phyloP scores from a whole-genome alignment of 1,139 yeast genomes.

The Nematodospora anomalae region DNA sequence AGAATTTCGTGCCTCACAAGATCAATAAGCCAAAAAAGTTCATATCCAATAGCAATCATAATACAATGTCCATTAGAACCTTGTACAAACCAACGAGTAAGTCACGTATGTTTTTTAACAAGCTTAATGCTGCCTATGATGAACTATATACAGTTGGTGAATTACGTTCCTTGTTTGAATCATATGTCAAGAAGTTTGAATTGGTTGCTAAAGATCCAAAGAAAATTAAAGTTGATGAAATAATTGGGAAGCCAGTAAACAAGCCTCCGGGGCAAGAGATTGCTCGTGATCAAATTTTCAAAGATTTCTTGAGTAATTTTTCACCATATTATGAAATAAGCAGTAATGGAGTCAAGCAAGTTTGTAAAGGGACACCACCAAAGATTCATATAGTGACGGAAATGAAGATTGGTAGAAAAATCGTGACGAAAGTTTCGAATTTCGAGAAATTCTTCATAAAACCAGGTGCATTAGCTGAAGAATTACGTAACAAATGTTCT shows the following conservation, averaged over 20 bases:
- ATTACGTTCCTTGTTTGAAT: constrained; percentile 50
- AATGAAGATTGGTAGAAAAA: constrained; percentile 78
- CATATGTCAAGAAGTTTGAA: constrained; percentile 54
- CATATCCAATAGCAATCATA: constrained; percentile 4
- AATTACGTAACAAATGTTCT: constrained; percentile 76
- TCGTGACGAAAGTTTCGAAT: constrained; percentile 70
- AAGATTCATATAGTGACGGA: constrained; percentile 67
- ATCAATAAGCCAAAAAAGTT: constrained; percentile 28
- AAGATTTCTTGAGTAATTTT: constrained; percentile 52
- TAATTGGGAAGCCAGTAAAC: constrained; percentile 26
- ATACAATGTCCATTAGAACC: constrained; percentile 7
- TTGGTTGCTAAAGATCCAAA: constrained; percentile 52
- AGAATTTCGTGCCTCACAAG: constrained; percentile 64
- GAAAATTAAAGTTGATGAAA: constrained; percentile 55
- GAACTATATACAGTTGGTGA: constrained; percentile 54
- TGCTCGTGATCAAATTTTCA: constrained; percentile 54
- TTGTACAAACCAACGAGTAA: constrained; percentile 50
- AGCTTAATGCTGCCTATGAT: constrained; percentile 34
- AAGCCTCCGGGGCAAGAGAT: constrained; percentile 20
- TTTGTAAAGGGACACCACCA: constrained; percentile 65
- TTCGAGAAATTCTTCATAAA: constrained; percentile 69
- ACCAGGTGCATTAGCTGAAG: constrained; percentile 64
- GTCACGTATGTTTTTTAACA: constrained; percentile 51
- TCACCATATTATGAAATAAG: constrained; percentile 57
- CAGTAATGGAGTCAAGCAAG: constrained; percentile 29